Base-by-base conservation (phyloP, 2,329 filamentous ascomycete genomes). In the Teratosphaeria zuluensis region DNA sequence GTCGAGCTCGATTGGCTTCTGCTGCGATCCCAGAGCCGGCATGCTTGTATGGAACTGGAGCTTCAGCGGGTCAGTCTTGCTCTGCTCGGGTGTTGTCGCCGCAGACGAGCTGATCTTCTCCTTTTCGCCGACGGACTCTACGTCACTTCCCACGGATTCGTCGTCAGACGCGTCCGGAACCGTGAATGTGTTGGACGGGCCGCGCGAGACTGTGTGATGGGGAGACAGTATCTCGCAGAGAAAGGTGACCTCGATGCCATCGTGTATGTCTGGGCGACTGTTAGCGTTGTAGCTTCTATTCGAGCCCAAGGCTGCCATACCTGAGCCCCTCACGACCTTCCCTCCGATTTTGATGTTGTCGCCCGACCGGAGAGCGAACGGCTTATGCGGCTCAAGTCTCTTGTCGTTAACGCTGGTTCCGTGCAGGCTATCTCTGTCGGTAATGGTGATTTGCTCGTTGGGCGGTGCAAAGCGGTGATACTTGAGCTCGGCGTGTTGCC, bases 371-470 rank as follows among this genome's bases (percentile, higher is more conserved):
- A 73, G 63, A 1, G 55, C 53, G 58, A 62, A 62, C 2, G 61
- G 55, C 14, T 58, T 30, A 54, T 57, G 28, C 12, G 61, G 59
- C n/a, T 54, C 55, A 30, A 74, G 59, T 28, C 61, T 62, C 9
- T 31, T 56, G 32, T 64, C 67, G 61, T 74, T 74, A 63, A 74
- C 64, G 24, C 57, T 66, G 31, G 72, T 73, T 42, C 72, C 72
- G 60, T 73, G 70, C 61, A 71, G 67, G 28, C 66, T 69, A 51
- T 60, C 56, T 7, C 58, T 59, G 59, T 74, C 72, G 32, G 60
- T 67, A 59, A 74, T 66, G 53, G 61, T 65, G 57, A 73, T 57
- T 32, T 62, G 56, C 31, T 57, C 56, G 38, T 59, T 42, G 7
- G 30, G 19, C 14, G 58, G 58, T 51, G 60, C 57, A 59, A 54